Evolutionary conservation across 441 rosid genomes (phyloP).

Genomic region (Theobroma grandiflorum): DNA sequence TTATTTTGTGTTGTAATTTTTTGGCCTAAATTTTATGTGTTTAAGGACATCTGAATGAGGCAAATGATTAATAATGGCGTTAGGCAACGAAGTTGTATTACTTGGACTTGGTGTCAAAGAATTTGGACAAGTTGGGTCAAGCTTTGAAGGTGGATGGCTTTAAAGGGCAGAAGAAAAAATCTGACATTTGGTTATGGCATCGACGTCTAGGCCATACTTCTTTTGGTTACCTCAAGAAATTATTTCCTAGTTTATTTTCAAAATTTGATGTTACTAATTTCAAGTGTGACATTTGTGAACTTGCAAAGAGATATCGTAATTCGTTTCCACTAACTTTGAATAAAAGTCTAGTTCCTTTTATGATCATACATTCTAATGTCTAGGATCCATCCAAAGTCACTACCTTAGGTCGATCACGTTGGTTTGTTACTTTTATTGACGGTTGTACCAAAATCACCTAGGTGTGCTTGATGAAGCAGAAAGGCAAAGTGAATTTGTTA

Average conservation of each 20-base stretch:
- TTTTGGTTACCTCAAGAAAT: neutral
- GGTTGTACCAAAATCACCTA: neutral
- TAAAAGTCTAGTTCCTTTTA: neutral
- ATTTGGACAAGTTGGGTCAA: neutral
- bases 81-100: neutral
- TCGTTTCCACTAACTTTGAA: neutral
- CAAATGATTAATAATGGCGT: conserved; percentile 6
- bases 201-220: neutral
- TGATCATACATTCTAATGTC: neutral
- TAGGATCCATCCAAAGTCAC: neutral
- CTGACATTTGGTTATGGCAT: neutral
- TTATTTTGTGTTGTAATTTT: conserved; percentile 20
- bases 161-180: neutral
- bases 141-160: neutral
- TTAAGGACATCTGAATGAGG: neutral
- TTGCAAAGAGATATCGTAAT: neutral
- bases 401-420: neutral
- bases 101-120: neutral
- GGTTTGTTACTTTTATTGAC: conserved; percentile 17
- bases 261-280: no score
- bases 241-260: no score
- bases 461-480: neutral
- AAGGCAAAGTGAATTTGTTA: neutral
- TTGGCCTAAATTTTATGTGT: conserved; percentile 3
- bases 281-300: no score